These are phyloP conservation scores for Aeschynomene evenia DNA, from an alignment of 306 rosid genomes.

Conservation along the genomic window DNA sequence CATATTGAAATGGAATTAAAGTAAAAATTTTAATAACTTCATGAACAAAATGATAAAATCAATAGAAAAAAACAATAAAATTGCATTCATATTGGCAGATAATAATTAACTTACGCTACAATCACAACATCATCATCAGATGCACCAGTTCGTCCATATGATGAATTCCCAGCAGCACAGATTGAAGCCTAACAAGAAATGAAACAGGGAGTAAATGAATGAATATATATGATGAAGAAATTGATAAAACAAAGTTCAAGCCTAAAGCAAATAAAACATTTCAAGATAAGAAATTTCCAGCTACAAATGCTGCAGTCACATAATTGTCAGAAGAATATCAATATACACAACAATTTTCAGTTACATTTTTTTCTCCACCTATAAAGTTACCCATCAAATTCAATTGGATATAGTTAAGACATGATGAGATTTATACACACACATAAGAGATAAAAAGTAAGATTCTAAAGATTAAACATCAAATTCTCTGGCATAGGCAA, in stretches of 20 bases:
- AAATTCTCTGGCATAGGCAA: not conserved
- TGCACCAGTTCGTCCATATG: slow-evolving; percentile 40
- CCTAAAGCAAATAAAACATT: not conserved
- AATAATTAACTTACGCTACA: slow-evolving; percentile 66
- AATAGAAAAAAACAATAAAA: not conserved
- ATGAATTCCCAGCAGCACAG: slow-evolving; percentile 56
- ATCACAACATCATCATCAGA: slow-evolving; percentile 83
- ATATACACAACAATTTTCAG: not conserved
- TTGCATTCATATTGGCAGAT: slow-evolving; percentile 1
- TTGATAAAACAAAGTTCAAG: not conserved
- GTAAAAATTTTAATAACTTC: not conserved
- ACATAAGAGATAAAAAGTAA: not conserved
- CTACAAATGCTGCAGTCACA: not conserved
- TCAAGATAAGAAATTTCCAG: not conserved
- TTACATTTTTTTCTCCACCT: not conserved
- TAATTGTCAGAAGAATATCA: not conserved
- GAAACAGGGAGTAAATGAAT: not conserved
- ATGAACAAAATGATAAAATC: not conserved
- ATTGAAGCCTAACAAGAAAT: slow-evolving; percentile 52
- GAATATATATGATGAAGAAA: not conserved
- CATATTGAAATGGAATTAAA: slow-evolving; percentile 8
- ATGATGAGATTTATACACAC: not conserved
- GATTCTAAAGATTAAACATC: not conserved
- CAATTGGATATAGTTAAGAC: not conserved
- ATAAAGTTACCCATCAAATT: not conserved